phyloP scores from a whole-genome alignment of 495 filamentous ascomycete genomes.

The Aspergillus ostianus region DNA sequence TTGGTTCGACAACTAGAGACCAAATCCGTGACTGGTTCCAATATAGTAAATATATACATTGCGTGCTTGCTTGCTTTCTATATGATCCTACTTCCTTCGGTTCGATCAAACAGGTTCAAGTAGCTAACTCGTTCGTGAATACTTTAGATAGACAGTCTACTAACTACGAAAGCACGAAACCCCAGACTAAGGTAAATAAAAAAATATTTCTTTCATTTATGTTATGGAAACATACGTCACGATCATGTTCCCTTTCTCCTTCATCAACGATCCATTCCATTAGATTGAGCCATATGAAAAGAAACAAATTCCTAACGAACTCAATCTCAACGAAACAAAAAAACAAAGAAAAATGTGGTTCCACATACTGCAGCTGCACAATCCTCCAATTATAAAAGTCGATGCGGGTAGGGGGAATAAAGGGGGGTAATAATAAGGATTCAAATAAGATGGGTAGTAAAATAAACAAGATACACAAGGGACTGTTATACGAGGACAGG shows the following conservation, averaged over 20 bases:
- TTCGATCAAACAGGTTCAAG: too few relatives aligned
- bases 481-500: conserved; percentile 32
- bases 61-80: too few relatives aligned
- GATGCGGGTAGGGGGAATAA: conserved; percentile 3
- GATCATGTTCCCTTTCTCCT: conserved; percentile 8
- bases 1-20: too few relatives aligned
- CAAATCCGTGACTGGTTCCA: too few relatives aligned
- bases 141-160: too few relatives aligned
- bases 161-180: too few relatives aligned
- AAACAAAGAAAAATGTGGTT: not conserved
- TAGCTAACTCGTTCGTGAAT: too few relatives aligned
- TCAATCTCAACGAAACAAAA: not conserved
- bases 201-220: not conserved
- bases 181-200: not conserved
- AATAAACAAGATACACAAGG: conserved; percentile 12
- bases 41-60: too few relatives aligned
- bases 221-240: not conserved
- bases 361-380: conserved; percentile 16
- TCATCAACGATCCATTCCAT: conserved; percentile 5
- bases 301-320: not conserved
- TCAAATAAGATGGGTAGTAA: conserved; percentile 13
- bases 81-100: too few relatives aligned
- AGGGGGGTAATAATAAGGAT: not conserved
- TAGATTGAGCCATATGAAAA: not conserved
- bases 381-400: conserved; percentile 7